These are phyloP conservation scores for Vinca minor DNA, from an alignment of 257 asterid species.

Conservation along the genomic window DNA sequence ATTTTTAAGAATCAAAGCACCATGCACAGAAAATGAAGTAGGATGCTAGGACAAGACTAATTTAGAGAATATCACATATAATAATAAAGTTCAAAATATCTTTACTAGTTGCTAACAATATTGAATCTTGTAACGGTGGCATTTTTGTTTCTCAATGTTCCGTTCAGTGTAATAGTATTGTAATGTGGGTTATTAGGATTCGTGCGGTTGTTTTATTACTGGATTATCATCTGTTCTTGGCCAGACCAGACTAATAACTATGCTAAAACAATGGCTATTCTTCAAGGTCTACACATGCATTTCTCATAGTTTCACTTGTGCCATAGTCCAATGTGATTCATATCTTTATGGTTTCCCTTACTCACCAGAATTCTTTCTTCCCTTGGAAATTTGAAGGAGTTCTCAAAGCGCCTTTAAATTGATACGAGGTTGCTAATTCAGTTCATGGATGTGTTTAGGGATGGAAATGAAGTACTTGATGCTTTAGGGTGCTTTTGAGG, in stretches of 20 bases:
- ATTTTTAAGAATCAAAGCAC: constrained; percentile 3
- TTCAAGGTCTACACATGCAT: background rate
- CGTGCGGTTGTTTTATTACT: background rate
- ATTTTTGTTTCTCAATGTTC: background rate
- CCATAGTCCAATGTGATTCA: background rate
- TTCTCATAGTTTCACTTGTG: background rate
- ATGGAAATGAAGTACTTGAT: background rate
- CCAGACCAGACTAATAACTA: background rate
- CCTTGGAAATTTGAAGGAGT: background rate
- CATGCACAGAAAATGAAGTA: background rate
- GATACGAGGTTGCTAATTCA: background rate
- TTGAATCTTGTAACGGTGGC: background rate
- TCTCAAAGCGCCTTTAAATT: no score
- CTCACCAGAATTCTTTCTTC: background rate
- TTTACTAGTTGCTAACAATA: background rate
- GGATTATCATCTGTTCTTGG: background rate
- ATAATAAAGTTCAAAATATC: background rate
- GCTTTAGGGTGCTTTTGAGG: no score
- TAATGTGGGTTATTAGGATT: background rate
- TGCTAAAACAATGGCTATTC: background rate
- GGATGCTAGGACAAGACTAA: constrained; percentile 1
- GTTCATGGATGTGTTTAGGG: background rate
- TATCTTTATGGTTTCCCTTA: background rate
- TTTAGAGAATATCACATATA: background rate
- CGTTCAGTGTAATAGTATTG: background rate